A percentile compares a stretch with the other conserved stretches of the same genome.
These are phyloP conservation scores for Dittrichia graveolens DNA, from an alignment of 129 eudicot species.

Conservation along the genomic window DNA sequence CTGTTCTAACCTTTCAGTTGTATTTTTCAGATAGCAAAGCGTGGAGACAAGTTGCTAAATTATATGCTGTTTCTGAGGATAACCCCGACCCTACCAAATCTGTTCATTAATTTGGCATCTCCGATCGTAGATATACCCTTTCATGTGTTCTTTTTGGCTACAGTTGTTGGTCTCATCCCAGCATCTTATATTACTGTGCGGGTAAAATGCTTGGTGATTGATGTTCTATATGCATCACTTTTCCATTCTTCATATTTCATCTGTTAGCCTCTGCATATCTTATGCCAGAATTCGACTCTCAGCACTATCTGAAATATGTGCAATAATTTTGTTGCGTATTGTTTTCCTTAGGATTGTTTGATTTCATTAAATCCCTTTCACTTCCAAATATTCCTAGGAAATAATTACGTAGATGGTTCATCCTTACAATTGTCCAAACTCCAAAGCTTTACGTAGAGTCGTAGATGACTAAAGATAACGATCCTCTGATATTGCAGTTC, in stretches of 20 bases:
- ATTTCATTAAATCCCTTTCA: not conserved
- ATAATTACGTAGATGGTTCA: too few species aligned
- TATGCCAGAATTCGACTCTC: too few species aligned
- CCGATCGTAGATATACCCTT: slow-evolving; percentile 95
- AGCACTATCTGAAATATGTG: not conserved
- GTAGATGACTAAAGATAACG: too few species aligned
- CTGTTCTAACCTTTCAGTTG: slow-evolving; percentile 16
- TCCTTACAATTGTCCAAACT: too few species aligned
- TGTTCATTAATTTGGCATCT: slow-evolving; percentile 93
- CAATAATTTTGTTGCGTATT: not conserved
- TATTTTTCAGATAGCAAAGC: slow-evolving; percentile 71
- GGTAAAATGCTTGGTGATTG: slow-evolving; percentile 42
- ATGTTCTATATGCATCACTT: not conserved
- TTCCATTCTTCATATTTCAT: not conserved
- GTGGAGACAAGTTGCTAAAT: slow-evolving; percentile 78
- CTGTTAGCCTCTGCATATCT: not conserved
- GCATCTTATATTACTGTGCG: slow-evolving; percentile 88
- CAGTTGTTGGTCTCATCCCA: slow-evolving; percentile 87
- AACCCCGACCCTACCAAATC: slow-evolving; percentile 90
- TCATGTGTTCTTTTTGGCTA: slow-evolving; percentile 85
- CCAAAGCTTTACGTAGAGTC: too few species aligned
- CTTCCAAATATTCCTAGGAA: too few species aligned
- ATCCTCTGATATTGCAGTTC: too few species aligned
- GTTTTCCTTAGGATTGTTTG: not conserved
- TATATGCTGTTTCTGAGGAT: slow-evolving; percentile 92